Evolutionary conservation across 257 asterid genomes (phyloP).

Genomic region (Verbena officinalis): DNA sequence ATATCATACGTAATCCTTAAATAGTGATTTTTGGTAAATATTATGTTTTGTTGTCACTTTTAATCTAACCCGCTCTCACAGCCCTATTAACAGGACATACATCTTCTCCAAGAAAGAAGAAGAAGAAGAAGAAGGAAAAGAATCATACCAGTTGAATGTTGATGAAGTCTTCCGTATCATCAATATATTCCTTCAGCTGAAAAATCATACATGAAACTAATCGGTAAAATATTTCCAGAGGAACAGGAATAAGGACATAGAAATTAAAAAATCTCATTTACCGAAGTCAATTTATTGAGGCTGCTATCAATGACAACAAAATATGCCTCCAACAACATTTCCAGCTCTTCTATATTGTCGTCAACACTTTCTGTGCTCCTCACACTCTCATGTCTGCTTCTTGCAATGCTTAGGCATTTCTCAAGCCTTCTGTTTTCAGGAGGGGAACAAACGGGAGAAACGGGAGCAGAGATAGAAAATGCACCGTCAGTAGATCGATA

Average conservation of each 20-base stretch:
- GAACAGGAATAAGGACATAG: constrained; percentile 19
- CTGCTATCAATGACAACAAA: constrained; percentile 99
- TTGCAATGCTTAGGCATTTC: constrained; percentile 84
- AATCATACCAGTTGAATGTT: constrained; percentile 93
- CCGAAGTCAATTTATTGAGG: constrained; percentile 96
- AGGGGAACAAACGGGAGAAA: constrained; percentile 95
- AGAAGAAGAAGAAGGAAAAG: constrained; percentile 13
- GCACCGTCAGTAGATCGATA: constrained; percentile 74
- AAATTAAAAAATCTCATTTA: constrained; percentile 15
- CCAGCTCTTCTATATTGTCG: constrained; percentile 86
- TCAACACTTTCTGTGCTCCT: constrained; percentile 80
- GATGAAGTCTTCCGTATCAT: constrained; percentile 96
- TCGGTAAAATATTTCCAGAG: constrained; percentile 8
- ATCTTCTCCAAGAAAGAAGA: constrained; percentile 15
- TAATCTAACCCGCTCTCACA: too few relatives aligned
- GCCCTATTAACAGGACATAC: neutral
- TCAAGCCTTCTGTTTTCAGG: constrained; percentile 89
- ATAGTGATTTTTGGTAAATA: too few relatives aligned
- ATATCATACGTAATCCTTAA: too few relatives aligned
- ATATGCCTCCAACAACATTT: constrained; percentile 98
- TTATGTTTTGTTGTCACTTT: too few relatives aligned
- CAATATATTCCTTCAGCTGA: constrained; percentile 98
- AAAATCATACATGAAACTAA: constrained; percentile 28
- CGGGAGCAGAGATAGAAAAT: constrained; percentile 82
- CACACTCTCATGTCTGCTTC: constrained; percentile 95